Percentiles rank a stretch among this genome's conserved stretches.
These are phyloP conservation scores for Annona cherimola DNA, from an alignment of 164 flowering plant species.

Conservation along the genomic window DNA sequence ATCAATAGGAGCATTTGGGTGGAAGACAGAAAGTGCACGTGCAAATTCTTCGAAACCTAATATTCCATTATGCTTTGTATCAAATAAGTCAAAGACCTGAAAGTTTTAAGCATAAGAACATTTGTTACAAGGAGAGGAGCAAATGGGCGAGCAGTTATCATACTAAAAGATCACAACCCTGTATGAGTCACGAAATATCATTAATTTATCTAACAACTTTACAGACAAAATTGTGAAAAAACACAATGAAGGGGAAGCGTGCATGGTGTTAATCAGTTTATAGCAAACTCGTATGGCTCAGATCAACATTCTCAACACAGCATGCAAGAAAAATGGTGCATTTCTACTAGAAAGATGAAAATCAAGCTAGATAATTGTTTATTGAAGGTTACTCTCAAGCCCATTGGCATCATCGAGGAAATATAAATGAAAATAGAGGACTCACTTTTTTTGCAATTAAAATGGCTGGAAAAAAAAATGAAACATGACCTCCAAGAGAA, in stretches of 20 bases:
- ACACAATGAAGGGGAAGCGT: background rate
- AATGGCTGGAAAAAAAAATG: background rate
- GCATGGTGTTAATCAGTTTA: background rate
- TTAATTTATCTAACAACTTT: background rate
- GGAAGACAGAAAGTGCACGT: conserved; percentile 61
- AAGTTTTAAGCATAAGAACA: conserved; percentile 1
- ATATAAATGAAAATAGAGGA: background rate
- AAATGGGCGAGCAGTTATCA: background rate
- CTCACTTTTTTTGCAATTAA: background rate
- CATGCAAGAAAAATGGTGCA: background rate
- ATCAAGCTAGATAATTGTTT: background rate
- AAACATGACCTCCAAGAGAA: background rate
- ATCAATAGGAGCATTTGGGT: conserved; percentile 67
- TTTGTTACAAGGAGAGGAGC: background rate
- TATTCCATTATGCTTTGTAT: conserved; percentile 61
- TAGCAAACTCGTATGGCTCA: background rate
- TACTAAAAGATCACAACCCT: background rate
- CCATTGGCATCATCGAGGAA: background rate
- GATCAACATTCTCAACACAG: conserved; percentile 1
- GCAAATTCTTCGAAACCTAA: conserved; percentile 69
- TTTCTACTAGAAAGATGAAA: background rate
- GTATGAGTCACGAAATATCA: background rate
- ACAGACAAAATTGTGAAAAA: background rate
- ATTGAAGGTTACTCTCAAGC: background rate
- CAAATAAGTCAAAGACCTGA: conserved; percentile 66